A percentile compares a stretch with the other conserved stretches of the same genome.
phyloP scores from a whole-genome alignment of 768 basidiomycete genomes.

The Pleurotus tuber-regium region DNA sequence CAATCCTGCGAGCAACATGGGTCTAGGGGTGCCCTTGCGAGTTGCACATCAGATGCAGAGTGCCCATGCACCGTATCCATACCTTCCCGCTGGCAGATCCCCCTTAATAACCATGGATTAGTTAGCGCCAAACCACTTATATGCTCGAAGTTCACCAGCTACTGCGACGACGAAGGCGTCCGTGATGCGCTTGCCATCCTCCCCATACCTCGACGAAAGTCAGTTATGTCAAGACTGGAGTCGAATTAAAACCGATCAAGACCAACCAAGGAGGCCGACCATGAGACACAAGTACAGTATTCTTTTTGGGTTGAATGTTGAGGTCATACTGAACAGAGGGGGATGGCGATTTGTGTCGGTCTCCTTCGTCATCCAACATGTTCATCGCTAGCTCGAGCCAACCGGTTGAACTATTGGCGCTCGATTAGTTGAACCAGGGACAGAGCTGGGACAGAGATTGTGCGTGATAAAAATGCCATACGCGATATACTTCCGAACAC shows the following conservation, averaged over 20 bases:
- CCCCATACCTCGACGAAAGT: slow-evolving; percentile 59
- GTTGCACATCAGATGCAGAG: not conserved
- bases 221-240: slow-evolving; percentile 6
- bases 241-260: slow-evolving; percentile 2
- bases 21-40: slow-evolving; percentile 45
- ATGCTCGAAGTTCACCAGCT: slow-evolving; percentile 52
- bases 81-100: slow-evolving; percentile 90
- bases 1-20: slow-evolving; percentile 81
- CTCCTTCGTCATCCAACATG: not conserved
- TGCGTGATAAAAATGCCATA: no score
- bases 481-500: not conserved
- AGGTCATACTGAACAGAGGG: slow-evolving; percentile 7
- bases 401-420: no score
- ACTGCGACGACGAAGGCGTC: slow-evolving; percentile 86
- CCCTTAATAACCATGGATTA: slow-evolving; percentile 37
- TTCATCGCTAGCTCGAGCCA: slow-evolving; percentile 3
- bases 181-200: slow-evolving; percentile 64
- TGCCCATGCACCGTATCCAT: slow-evolving; percentile 13
- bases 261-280: slow-evolving; percentile 81
- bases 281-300: slow-evolving; percentile 78
- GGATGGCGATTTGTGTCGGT: not conserved
- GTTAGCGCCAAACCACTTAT: not conserved
- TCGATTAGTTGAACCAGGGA: no score
- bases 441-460: no score
- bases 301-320: slow-evolving; percentile 52